Percentiles rank a stretch among this genome's conserved stretches.
These are phyloP conservation scores for Backusella circina DNA, from an alignment of 192 early-diverging fungal genomes.

Conservation along the genomic window DNA sequence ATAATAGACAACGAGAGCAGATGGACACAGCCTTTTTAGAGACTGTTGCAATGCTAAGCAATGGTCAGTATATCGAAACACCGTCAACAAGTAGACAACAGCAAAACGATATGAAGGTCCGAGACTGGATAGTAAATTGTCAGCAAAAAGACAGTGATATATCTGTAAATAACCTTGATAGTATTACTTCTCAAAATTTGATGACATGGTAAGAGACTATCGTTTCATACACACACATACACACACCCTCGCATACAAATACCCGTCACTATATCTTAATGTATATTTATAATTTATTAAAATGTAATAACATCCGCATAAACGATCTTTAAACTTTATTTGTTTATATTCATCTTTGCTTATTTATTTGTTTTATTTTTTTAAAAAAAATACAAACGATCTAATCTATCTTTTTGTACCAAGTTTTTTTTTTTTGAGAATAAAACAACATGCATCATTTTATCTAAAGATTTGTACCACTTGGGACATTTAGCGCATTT, in stretches of 20 bases:
- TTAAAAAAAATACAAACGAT: too few species aligned
- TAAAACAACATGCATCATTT: background rate
- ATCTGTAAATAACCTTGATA: background rate
- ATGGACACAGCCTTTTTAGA: constrained; percentile 1
- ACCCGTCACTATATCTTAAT: background rate
- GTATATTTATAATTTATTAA: background rate
- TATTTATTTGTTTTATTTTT: background rate
- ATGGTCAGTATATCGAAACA: background rate
- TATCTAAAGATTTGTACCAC: too few species aligned
- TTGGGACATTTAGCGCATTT: background rate
- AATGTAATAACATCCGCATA: background rate
- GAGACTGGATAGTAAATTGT: background rate
- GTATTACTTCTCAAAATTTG: background rate
- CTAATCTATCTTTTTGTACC: background rate
- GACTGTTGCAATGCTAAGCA: background rate
- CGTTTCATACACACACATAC: background rate
- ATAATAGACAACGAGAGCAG: constrained; percentile 1
- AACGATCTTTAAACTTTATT: background rate
- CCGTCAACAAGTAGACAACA: background rate
- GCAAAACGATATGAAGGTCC: background rate
- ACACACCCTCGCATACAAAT: background rate
- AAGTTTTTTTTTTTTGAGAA: background rate
- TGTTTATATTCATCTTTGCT: background rate
- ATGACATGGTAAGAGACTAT: background rate
- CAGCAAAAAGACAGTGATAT: background rate